A percentile compares a stretch with the other conserved stretches of the same genome.
phyloP scores from a whole-genome alignment of 768 basidiomycete genomes.

The Phylloporus sp. region DNA sequence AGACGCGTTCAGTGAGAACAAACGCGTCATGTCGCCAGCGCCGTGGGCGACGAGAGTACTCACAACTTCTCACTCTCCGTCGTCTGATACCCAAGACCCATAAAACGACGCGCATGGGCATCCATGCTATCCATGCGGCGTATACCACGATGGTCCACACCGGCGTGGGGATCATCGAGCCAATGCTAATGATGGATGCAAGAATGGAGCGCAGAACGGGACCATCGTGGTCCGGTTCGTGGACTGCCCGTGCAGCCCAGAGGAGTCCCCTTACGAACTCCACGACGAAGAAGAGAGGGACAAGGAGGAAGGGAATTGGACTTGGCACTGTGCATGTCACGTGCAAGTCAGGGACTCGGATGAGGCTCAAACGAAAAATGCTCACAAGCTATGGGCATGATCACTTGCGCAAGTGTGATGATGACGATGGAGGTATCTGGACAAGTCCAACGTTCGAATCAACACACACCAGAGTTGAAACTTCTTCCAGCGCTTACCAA shows the following conservation, averaged over 20 bases:
- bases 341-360: background rate
- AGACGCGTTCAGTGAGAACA: background rate
- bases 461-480: no score
- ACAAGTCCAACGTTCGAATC: background rate
- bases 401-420: no score
- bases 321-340: constrained; percentile 5
- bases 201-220: constrained; percentile 1
- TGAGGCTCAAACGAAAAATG: no score
- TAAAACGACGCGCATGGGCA: constrained; percentile 5
- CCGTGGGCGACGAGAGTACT: background rate
- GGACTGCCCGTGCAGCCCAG: background rate
- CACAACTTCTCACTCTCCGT: background rate
- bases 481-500: background rate
- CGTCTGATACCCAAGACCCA: constrained; percentile 19
- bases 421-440: no score
- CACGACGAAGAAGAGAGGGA: constrained; percentile 11
- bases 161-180: constrained; percentile 2
- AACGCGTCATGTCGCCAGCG: background rate
- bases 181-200: background rate
- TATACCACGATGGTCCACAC: background rate
- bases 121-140: background rate
- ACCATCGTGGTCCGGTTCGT: background rate
- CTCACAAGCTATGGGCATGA: no score
- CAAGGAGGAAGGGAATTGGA: constrained; percentile 3
- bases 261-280: constrained; percentile 3